Conservation (phyloP, 495 filamentous ascomycete genomes). For the Neurospora sp. region DNA sequence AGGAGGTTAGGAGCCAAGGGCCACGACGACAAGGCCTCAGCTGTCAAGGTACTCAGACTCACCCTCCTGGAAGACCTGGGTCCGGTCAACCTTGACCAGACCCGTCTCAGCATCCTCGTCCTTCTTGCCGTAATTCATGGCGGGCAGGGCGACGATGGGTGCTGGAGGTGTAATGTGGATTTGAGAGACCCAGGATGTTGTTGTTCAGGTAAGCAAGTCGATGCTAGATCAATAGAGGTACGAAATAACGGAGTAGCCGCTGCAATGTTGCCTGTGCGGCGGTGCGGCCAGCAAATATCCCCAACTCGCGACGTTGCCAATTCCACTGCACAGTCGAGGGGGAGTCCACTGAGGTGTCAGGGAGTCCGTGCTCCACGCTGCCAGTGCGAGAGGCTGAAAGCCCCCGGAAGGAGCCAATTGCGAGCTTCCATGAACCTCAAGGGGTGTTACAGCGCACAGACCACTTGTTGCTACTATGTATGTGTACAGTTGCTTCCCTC, state of each 20-base stretch:
- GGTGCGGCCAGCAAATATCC: neutral
- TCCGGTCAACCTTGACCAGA: conserved; percentile 93
- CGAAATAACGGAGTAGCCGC: neutral
- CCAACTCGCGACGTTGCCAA: conserved; percentile 31
- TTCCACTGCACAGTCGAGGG: conserved; percentile 12
- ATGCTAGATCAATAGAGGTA: neutral
- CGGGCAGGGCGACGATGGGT: conserved; percentile 24
- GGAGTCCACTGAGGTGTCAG: neutral
- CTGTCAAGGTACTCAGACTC: conserved; percentile 18
- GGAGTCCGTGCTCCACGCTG: conserved; percentile 2
- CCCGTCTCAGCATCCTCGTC: conserved; percentile 92
- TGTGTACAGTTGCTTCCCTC: neutral
- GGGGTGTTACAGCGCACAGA: neutral
- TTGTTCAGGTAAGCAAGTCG: neutral
- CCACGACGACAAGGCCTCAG: neutral
- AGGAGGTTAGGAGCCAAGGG: conserved; percentile 3
- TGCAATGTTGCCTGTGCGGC: neutral
- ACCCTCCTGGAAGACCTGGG: conserved; percentile 99
- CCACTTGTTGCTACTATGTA: neutral
- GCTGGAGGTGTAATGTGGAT: conserved; percentile 1
- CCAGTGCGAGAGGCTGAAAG: neutral
- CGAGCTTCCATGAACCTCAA: neutral
- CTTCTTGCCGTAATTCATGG: conserved; percentile 96
- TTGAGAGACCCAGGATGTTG: conserved; percentile 9
- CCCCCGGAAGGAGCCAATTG: neutral